Evolutionary conservation across 139 green algal genomes (phyloP), one percentile per base, ranked within the genome.

Genomic region (Monoraphidium neglectum): DNA sequence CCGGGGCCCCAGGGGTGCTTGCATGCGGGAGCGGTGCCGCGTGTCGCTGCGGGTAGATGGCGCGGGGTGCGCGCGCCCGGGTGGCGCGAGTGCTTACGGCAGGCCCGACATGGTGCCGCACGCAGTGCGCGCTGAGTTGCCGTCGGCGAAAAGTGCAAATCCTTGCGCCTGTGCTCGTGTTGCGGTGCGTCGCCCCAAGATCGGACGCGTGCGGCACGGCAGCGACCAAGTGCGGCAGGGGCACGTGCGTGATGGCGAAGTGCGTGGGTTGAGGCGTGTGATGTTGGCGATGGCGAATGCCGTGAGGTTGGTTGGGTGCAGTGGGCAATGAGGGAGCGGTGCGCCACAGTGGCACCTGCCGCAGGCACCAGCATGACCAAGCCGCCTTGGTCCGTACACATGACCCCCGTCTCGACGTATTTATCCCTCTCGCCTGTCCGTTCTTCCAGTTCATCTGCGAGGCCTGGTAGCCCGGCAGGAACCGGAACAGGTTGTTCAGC

Each of bases 401-500:
- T 21, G n/a, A 10, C n/a, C 24, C 21, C 61, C 26, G 61, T 4
- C 4, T 37, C 47, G n/a, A 6, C 37, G 24, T 18, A 28, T 8
- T 4, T 4, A 10, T 32, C 16, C 49, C 1, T 30, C 72, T 32
- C 67, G 64, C 79, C 61, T 79, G 72, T 16, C 82, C 82, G 70
- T 91, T 91, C 71, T 90, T 92, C 83, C 84, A 91, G 76, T 93
- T 88, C 89, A 96, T 92, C 72, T 96, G 91, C 2, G 78, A 89
- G 10, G 91, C 90, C 86, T 97, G 90, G 74, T 97, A 98, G 33
- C 92, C 94, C 13, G 92, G 91, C 66, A 98, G 78, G 78, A 97
- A 98, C 10, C 93, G 86, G 40, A 98, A 81, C 68, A 98, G 72
- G 76, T 98, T 98, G 71, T 96, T 96, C n/a, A 98, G 87, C 83